Base-by-base conservation (phyloP, 805 yeast species). In the Metschnikowia amazonensis region DNA sequence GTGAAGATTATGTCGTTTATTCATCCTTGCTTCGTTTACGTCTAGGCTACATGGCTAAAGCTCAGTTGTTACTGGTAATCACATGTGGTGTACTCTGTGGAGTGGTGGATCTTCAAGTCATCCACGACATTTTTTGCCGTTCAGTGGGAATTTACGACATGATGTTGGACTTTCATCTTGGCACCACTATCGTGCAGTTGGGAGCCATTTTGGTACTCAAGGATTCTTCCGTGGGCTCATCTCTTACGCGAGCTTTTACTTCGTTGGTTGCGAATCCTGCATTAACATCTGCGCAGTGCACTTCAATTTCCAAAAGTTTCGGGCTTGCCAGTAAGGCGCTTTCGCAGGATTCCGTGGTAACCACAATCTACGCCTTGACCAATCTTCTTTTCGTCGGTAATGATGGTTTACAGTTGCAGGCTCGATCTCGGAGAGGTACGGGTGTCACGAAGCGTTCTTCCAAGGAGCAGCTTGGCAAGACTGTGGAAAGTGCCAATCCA, bases 321-420 rank as follows among this genome's bases (percentile, higher is more conserved):
- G 85, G 90, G 0, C 62, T 76, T 40, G 89, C 90, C 3, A 70
- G 87, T 53, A 78, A 76, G 46, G 77, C 80, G 7, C 69, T 86
- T 43, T 79, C 89, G 16, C 92, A 89, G 58, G 97, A 89, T 59
- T 80, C 87, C 1, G 82, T 86, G 18, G 86, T 89, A 7, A 83
- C 96, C 6, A 78, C 92, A 1, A 81, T 94, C 42, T 94, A 94
- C 65, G 82, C 95, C 0, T 72, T 92, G 51, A 80, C 86, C 16
- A 94, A 94, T 60, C 63, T 86, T 48, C 66, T 92, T 27, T 77
- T 83, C 42, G 77, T 73, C 43, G 82, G 76, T 13, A 77, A 66
- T 48, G 76, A 67, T 55, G 67, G 60, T 41, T 55, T 58, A 28
- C 65, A 62, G 43, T 48, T 60, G n/a, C 64, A 54, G 40, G 53